Evolutionary conservation across 2,329 filamentous ascomycete genomes (phyloP).

Genomic region (Diaporthe eres): DNA sequence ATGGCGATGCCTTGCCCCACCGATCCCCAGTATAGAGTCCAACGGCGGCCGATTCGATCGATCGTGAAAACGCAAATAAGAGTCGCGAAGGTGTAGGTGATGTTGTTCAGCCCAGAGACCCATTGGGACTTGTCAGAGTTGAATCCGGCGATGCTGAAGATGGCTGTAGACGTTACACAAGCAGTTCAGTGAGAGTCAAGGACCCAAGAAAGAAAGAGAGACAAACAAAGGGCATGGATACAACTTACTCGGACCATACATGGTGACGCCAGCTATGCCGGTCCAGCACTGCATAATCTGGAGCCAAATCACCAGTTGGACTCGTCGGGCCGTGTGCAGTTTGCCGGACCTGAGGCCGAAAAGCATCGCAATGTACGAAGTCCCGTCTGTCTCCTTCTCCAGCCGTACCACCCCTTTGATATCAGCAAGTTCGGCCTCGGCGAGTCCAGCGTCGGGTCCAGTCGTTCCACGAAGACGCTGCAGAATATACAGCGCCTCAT

Average conservation of each 20-base stretch:
- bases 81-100: conserved; percentile 66
- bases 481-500: conserved; percentile 19
- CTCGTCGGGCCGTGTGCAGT: conserved; percentile 75
- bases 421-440: conserved; percentile 63
- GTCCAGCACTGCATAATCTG: conserved; percentile 80
- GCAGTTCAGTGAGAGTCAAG: background rate
- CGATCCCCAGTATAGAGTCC: background rate
- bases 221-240: background rate
- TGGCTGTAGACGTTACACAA: conserved; percentile 46
- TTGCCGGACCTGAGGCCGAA: conserved; percentile 76
- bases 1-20: background rate
- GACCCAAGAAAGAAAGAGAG: no score
- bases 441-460: conserved; percentile 9
- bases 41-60: background rate
- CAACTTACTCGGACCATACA: conserved; percentile 61
- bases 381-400: conserved; percentile 71
- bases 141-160: conserved; percentile 79
- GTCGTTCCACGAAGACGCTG: conserved; percentile 23
- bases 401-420: conserved; percentile 74
- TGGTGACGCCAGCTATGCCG: conserved; percentile 78
- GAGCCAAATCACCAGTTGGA: conserved; percentile 79
- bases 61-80: background rate
- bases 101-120: conserved; percentile 70
- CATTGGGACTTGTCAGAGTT: conserved; percentile 72
- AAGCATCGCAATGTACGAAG: conserved; percentile 76